Evolutionary conservation across 2,329 filamentous ascomycete genomes (phyloP), one percentile per base, ranked within the genome.

Genomic region (Didymella sp.): DNA sequence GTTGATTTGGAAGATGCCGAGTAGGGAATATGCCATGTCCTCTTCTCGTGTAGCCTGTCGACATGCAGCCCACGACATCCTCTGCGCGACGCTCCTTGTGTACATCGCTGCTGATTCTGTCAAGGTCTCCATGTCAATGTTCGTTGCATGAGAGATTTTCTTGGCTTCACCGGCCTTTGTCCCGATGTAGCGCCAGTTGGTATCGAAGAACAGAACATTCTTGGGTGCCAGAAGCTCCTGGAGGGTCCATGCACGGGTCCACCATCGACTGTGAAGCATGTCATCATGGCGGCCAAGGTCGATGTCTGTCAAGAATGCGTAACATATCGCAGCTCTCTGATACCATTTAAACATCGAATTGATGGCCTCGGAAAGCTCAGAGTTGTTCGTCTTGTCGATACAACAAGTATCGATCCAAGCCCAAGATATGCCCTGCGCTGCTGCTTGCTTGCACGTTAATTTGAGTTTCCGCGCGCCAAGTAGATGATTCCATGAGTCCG

Each of bases 21-120:
- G 19, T 17, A 19, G 17, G 4, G 35, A 21, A n/a, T 38, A 38
- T 12, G 35, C 35, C 3, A 30, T 8, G 12, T 30, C 28, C 13
- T 22, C 35, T 11, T 2, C 3, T 19, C 33, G 33, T 6, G n/a
- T 37, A 1, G 33, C 33, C 7, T 19, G n/a, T 2, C 66, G 59
- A 4, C 40, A 24, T 11, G 58, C 47, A 15, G 58, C 59, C 67
- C 68, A 70, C 1, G 38, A 51, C 46, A 62, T 58, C 8, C 59
- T 42, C 21, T 51, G 44, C 13, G 50, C 61, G 9, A 62, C 45
- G 24, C 48, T 57, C 4, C 13, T 27, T 4, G 2, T 9, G 8
- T 6, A 31, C 9, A 57, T 51, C 5, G n/a, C 3, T 2, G 6
- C 15, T 19, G 33, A n/a, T 1, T 19, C 6, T n/a, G 1, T 6